Evolutionary conservation across 2,329 filamentous ascomycete genomes (phyloP).

Genomic region (Paecilomyces niveus): DNA sequence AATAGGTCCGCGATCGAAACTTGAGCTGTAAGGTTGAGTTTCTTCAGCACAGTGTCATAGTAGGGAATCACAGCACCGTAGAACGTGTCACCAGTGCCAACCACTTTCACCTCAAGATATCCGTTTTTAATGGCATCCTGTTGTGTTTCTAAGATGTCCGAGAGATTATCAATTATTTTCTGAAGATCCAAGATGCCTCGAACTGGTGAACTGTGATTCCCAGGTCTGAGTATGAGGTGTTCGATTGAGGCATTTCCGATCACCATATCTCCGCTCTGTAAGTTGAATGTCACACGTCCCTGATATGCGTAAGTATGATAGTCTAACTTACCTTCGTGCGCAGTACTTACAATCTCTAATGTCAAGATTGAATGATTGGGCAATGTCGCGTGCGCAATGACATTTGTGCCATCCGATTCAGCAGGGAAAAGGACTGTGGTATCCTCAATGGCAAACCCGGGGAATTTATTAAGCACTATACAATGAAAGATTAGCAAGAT

Average conservation of each 20-base stretch:
- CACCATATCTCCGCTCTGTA: slow-evolving; percentile 39
- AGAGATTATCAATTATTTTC: slow-evolving; percentile 22
- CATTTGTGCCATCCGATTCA: slow-evolving; percentile 43
- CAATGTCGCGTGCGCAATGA: slow-evolving; percentile 47
- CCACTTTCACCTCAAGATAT: slow-evolving; percentile 18
- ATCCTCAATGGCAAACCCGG: slow-evolving; percentile 41
- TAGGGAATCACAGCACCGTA: slow-evolving; percentile 25
- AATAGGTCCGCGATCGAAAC: slow-evolving; percentile 19
- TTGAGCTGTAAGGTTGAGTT: slow-evolving; percentile 21
- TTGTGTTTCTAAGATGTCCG: slow-evolving; percentile 18
- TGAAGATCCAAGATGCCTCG: slow-evolving; percentile 42
- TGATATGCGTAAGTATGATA: slow-evolving; percentile 3
- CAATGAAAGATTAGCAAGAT: slow-evolving; percentile 2
- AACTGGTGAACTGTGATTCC: slow-evolving; percentile 45
- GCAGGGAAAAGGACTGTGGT: slow-evolving; percentile 39
- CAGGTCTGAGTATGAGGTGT: slow-evolving; percentile 46
- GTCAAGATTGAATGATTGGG: slow-evolving; percentile 53
- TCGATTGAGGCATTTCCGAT: slow-evolving; percentile 46
- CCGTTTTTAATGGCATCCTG: slow-evolving; percentile 17
- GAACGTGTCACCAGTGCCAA: slow-evolving; percentile 20
- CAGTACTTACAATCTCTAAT: slow-evolving; percentile 36
- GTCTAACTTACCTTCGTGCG: not conserved
- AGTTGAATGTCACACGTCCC: slow-evolving; percentile 48
- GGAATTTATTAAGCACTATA: slow-evolving; percentile 47
- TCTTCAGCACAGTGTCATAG: slow-evolving; percentile 26